phyloP scores from a whole-genome alignment of 805 yeast genomes.

The Myxozyma kluyveri region DNA sequence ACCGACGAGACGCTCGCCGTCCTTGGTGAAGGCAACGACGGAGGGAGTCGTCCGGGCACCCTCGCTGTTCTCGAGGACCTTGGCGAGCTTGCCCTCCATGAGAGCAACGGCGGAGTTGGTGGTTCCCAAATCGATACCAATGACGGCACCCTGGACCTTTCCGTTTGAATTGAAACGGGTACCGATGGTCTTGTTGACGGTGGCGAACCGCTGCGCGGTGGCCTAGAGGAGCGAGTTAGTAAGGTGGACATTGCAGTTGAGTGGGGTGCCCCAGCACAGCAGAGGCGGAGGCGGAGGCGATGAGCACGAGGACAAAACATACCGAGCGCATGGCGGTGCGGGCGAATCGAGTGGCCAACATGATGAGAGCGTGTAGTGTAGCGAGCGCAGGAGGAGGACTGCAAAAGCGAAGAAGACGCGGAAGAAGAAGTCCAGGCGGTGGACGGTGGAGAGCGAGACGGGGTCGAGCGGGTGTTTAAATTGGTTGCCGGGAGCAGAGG shows the following conservation, averaged over 20 bases:
- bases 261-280: too few species aligned
- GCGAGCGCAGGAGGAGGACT: too few species aligned
- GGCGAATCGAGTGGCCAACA: slow-evolving; percentile 45
- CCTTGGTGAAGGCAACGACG: slow-evolving; percentile 89
- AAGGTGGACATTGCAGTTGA: neutral
- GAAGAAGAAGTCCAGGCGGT: neutral
- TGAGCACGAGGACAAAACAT: slow-evolving; percentile 13
- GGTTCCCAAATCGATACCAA: slow-evolving; percentile 85
- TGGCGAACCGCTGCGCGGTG: neutral
- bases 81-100: slow-evolving; percentile 70
- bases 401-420: neutral
- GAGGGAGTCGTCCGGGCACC: slow-evolving; percentile 88
- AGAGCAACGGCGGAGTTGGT: slow-evolving; percentile 88
- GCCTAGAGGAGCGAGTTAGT: neutral
- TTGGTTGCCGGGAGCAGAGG: slow-evolving; percentile 7
- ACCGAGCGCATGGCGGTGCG: slow-evolving; percentile 38
- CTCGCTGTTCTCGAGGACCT: slow-evolving; percentile 74
- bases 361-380: slow-evolving; percentile 9
- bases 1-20: slow-evolving; percentile 89
- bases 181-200: slow-evolving; percentile 8
- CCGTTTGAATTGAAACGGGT: slow-evolving; percentile 50
- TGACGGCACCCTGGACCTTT: slow-evolving; percentile 59
- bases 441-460: neutral
- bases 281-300: neutral
- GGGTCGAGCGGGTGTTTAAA: slow-evolving; percentile 2